Conservation (phyloP, 2,329 filamentous ascomycete species). For the Monilinia polystroma region DNA sequence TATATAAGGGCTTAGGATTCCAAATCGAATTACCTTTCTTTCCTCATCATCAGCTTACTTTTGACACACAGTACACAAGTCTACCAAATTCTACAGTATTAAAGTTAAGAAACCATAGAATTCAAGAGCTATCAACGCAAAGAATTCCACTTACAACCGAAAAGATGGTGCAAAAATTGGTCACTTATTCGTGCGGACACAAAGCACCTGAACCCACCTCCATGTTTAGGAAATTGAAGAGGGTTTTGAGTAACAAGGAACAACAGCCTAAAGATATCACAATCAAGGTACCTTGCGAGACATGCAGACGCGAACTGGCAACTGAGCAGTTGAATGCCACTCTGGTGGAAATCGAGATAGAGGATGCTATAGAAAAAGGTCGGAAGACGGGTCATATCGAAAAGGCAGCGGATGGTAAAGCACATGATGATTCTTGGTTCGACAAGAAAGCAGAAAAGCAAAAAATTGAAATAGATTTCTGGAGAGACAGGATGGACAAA, state of each 20-base stretch:
- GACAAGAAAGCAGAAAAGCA: no score
- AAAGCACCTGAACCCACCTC: neutral
- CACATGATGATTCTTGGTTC: no score
- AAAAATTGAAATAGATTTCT: no score
- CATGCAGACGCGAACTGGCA: neutral
- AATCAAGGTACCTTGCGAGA: neutral
- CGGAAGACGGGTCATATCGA: no score
- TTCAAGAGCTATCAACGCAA: neutral
- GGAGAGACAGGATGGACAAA: no score
- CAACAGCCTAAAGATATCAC: neutral
- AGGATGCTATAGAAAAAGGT: neutral
- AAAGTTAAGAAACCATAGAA: neutral
- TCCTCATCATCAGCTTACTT: neutral
- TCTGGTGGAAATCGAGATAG: no score
- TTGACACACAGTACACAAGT: neutral
- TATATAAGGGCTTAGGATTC: neutral
- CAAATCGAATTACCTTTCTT: neutral
- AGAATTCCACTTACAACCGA: neutral
- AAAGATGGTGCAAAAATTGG: neutral
- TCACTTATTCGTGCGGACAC: conserved; percentile 2
- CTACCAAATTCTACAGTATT: neutral
- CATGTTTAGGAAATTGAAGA: neutral
- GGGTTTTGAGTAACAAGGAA: neutral
- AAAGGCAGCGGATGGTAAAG: no score
- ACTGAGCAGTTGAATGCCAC: no score